These are phyloP conservation scores for Sporisorium iseilematis-ciliati DNA, from an alignment of 1,284 basidiomycete species.

Conservation along the genomic window DNA sequence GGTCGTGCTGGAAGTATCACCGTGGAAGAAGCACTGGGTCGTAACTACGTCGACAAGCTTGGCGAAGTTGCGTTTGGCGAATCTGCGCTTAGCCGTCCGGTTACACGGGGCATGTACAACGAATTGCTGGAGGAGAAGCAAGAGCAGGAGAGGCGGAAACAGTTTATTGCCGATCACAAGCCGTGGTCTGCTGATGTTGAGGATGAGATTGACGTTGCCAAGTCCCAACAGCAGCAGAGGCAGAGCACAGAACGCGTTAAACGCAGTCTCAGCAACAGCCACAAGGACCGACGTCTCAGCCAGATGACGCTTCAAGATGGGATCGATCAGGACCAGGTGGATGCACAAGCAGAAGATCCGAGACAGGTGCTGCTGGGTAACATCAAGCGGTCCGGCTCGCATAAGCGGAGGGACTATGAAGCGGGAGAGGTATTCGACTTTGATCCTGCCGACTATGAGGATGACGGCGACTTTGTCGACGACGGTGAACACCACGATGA, in stretches of 20 bases:
- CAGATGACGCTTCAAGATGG: constrained; percentile 48
- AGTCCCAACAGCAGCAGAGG: constrained; percentile 10
- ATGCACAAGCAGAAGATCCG: constrained; percentile 14
- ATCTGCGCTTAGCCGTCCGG: constrained; percentile 55
- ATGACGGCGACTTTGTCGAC: constrained; percentile 22
- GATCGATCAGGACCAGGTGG: constrained; percentile 23
- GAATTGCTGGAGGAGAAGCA: constrained; percentile 57
- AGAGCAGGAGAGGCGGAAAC: constrained; percentile 34
- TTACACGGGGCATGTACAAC: constrained; percentile 54
- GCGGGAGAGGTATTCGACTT: constrained; percentile 34
- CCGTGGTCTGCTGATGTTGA: constrained; percentile 31
- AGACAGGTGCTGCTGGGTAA: constrained; percentile 29
- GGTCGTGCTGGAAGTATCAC: constrained; percentile 31
- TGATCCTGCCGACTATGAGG: constrained; percentile 41
- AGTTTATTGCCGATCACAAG: constrained; percentile 26
- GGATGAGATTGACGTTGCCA: constrained; percentile 19
- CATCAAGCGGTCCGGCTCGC: constrained; percentile 22
- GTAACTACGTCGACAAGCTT: constrained; percentile 58
- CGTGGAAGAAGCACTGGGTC: constrained; percentile 46
- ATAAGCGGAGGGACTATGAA: constrained; percentile 13
- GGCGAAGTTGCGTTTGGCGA: constrained; percentile 60
- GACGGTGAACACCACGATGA: constrained; percentile 16
- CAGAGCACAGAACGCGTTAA: constrained; percentile 14
- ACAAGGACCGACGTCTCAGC: constrained; percentile 35
- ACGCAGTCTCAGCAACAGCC: constrained; percentile 30